Conservation (phyloP, 1,139 yeast genomes). For the Candida glucosophila region DNA sequence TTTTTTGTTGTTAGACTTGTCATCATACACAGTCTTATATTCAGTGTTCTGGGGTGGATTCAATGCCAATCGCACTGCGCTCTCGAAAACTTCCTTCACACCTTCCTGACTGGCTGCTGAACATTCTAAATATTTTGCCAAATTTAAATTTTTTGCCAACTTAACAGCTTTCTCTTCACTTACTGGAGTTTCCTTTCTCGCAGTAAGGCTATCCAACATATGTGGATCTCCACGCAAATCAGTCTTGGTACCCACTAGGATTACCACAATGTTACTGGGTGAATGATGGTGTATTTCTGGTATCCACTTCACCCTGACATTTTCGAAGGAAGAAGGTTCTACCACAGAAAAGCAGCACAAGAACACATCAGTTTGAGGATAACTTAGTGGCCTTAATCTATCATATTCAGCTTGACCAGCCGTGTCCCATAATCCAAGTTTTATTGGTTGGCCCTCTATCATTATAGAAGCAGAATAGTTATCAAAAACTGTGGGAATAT, state of each 20-base stretch:
- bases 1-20: constrained; percentile 5
- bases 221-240: constrained; percentile 81
- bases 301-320: constrained; percentile 70
- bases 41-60: constrained; percentile 36
- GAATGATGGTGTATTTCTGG: constrained; percentile 87
- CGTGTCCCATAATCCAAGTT: constrained; percentile 92
- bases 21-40: constrained; percentile 3
- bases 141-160: constrained; percentile 65
- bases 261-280: constrained; percentile 62
- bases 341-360: constrained; percentile 81
- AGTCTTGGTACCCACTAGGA: constrained; percentile 78
- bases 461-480: constrained; percentile 83
- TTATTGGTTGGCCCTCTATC: constrained; percentile 74
- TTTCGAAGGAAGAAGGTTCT: constrained; percentile 72
- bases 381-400: constrained; percentile 80
- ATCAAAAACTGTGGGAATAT: constrained; percentile 90
- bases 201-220: constrained; percentile 62
- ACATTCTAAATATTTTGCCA: constrained; percentile 76
- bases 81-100: constrained; percentile 74
- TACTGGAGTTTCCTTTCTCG: constrained; percentile 56
- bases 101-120: constrained; percentile 92
- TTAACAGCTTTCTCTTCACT: constrained; percentile 53
- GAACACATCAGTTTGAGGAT: constrained; percentile 89
- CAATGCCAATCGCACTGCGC: constrained; percentile 66
- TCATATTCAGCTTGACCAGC: constrained; percentile 96